A percentile compares a stretch with the other conserved stretches of the same genome.
These are phyloP conservation scores for Discostella stelligeroides DNA, from an alignment of 108 stramenopile genomes.

Conservation along the genomic window DNA sequence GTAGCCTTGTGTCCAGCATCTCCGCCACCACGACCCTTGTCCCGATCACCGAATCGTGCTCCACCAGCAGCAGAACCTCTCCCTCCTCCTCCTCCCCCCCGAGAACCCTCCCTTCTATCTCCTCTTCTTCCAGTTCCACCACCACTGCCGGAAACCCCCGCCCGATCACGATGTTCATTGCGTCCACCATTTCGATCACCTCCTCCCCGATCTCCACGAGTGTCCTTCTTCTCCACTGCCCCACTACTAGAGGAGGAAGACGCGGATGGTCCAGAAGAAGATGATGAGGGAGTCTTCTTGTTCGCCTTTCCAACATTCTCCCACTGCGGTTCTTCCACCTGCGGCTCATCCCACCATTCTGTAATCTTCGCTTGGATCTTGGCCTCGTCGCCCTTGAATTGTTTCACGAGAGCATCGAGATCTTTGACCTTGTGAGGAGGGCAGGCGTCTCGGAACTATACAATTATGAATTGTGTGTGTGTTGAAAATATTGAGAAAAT, in stretches of 20 bases:
- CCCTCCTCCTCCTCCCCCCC: conserved; percentile 44
- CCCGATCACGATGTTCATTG: conserved; percentile 11
- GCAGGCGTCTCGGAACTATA: conserved; percentile 67
- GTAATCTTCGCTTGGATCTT: conserved; percentile 70
- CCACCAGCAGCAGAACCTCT: conserved; percentile 47
- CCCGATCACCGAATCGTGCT: conserved; percentile 38
- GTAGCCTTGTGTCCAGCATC: conserved; percentile 7
- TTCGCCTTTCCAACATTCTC: conserved; percentile 67
- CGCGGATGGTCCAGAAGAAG: neutral
- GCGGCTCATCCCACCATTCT: conserved; percentile 85
- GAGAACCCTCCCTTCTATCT: conserved; percentile 38
- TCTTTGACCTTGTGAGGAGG: conserved; percentile 81
- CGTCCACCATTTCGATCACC: neutral
- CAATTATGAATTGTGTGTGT: neutral
- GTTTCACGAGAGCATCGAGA: conserved; percentile 76
- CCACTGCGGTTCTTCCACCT: conserved; percentile 64
- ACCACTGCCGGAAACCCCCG: conserved; percentile 14
- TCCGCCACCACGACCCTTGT: conserved; percentile 21
- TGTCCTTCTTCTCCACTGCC: conserved; percentile 35
- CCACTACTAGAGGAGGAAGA: too few relatives aligned
- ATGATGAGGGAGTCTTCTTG: conserved; percentile 62
- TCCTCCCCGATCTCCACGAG: conserved; percentile 53
- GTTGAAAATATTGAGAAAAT: neutral
- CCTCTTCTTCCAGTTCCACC: conserved; percentile 23
- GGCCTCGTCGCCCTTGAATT: conserved; percentile 80